These are phyloP conservation scores for Hippophae gyantsensis DNA, from an alignment of 306 rosid genomes.

Conservation along the genomic window DNA sequence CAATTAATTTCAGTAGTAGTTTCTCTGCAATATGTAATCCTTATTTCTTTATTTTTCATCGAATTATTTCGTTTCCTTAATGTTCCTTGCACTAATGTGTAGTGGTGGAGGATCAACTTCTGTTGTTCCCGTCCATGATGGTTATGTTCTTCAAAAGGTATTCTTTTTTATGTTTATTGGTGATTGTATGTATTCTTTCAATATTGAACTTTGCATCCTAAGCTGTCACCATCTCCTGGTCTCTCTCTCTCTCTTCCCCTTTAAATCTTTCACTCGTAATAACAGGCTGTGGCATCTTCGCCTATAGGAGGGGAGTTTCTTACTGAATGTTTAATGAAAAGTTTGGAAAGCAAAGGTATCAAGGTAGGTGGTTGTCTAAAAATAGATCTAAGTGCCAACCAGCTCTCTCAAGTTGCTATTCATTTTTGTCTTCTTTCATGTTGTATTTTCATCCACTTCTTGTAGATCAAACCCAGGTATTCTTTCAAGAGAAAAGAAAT, in stretches of 20 bases:
- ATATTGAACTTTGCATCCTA: not conserved
- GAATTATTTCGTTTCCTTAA: constrained; percentile 2
- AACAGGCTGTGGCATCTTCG: constrained; percentile 83
- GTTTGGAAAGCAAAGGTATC: constrained; percentile 96
- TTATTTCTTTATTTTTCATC: not conserved
- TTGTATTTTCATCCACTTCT: constrained; percentile 6
- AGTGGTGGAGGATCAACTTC: constrained; percentile 99
- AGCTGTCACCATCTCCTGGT: not conserved
- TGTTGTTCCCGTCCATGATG: constrained; percentile 96
- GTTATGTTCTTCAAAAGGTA: constrained; percentile 97
- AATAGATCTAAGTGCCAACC: constrained; percentile 13
- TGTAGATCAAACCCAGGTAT: constrained; percentile 81
- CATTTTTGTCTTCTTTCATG: constrained; percentile 6
- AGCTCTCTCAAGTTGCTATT: constrained; percentile 3
- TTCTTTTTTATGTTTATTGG: not conserved
- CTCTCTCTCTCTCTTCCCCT: constrained; percentile 4
- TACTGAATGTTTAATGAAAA: constrained; percentile 85
- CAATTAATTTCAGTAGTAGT: too few relatives aligned
- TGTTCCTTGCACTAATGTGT: constrained; percentile 22
- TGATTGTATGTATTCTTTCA: constrained; percentile 5
- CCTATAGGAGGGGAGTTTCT: constrained; percentile 97
- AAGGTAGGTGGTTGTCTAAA: constrained; percentile 40
- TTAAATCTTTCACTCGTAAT: constrained; percentile 14
- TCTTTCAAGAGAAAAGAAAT: constrained; percentile 93
- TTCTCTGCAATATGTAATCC: not conserved